Evolutionary conservation across 169 alveolate genomes (phyloP), one percentile per base, ranked within the genome.

Genomic region (Cryptosporidium tyzzeri): DNA sequence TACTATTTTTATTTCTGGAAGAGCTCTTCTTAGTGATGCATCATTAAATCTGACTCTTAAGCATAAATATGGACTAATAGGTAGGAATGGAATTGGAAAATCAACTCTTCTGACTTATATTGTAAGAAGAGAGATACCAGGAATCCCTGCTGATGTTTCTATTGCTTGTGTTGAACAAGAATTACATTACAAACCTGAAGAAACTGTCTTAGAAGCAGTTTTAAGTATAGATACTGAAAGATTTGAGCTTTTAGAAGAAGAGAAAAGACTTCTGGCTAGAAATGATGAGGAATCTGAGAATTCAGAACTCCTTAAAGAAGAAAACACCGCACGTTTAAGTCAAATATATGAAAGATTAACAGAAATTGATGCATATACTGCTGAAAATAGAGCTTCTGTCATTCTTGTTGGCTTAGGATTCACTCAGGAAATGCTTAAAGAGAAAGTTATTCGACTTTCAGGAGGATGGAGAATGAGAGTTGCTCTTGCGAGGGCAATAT

Each of bases 11-110:
- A 95, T 97, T 84, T 99, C 98, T 37, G 99, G 99, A 41, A 95
- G 98, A 84, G 95, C 97, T 87, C 91, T 98, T 69, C 93, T 98
- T 69, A 97, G 94, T n/a, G 98, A 95, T 84, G 96, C 99, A 5
- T 87, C 93, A 6, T 93, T 98, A 50, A 97, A 94, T 92, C 92
- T 98, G 21, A 93, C 95, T 70, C 93, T 91, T 84, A 98, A 98
- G 16, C 95, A 97, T 85, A 96, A 96, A 91, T 98, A 98, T 92
- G 99, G 99, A 62, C 94, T 98, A 51, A 95, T 97, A 7, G 99
- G 99, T 53, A 96, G 99, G 91, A 97, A 97, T 91, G 99, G 99
- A 80, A 96, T 98, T 39, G 99, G 99, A 39, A 98, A 98, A 92
- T 97, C 99, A 35, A 96, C 99, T 33, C 94, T 98, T 35, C 92